Conservation (phyloP, 1,284 basidiomycete genomes). For the Heterobasidion occidentale region DNA sequence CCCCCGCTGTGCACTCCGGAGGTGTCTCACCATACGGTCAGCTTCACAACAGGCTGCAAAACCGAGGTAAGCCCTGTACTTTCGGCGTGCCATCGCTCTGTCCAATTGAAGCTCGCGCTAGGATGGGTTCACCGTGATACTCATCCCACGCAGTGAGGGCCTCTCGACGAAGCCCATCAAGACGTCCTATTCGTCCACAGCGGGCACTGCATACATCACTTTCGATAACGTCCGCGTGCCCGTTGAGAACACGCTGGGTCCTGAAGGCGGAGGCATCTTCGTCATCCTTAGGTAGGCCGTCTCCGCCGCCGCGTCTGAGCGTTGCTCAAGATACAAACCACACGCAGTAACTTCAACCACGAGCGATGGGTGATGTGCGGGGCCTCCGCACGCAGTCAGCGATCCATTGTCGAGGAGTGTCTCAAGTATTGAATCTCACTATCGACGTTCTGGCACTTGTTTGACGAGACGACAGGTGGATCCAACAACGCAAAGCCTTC, state of each 20-base stretch:
- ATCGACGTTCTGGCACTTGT: too few relatives aligned
- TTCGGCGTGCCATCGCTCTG: too few relatives aligned
- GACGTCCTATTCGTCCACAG: conserved; percentile 79
- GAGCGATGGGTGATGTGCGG: conserved; percentile 77
- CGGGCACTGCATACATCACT: conserved; percentile 87
- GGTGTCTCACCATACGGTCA: conserved; percentile 34
- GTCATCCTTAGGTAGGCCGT: conserved; percentile 52
- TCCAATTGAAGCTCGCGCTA: conserved; percentile 14
- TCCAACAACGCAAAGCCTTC: conserved; percentile 78
- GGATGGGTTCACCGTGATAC: conserved; percentile 82
- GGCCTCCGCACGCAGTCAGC: conserved; percentile 55
- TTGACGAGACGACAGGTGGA: conserved; percentile 36
- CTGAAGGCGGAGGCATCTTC: conserved; percentile 78
- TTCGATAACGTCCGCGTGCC: conserved; percentile 92
- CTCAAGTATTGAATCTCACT: conserved; percentile 19
- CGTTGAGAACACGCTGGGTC: conserved; percentile 78
- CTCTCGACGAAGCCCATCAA: conserved; percentile 90
- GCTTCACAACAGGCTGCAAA: conserved; percentile 72
- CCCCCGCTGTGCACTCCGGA: too few relatives aligned
- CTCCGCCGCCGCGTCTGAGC: too few relatives aligned
- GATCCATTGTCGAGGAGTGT: conserved; percentile 72
- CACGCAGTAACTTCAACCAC: conserved; percentile 69
- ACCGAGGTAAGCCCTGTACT: conserved; percentile 26
- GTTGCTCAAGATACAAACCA: too few relatives aligned
- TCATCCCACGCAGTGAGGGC: conserved; percentile 74